Evolutionary conservation across 495 filamentous ascomycete species (phyloP).

Genomic region (Talaromyces ruber): DNA sequence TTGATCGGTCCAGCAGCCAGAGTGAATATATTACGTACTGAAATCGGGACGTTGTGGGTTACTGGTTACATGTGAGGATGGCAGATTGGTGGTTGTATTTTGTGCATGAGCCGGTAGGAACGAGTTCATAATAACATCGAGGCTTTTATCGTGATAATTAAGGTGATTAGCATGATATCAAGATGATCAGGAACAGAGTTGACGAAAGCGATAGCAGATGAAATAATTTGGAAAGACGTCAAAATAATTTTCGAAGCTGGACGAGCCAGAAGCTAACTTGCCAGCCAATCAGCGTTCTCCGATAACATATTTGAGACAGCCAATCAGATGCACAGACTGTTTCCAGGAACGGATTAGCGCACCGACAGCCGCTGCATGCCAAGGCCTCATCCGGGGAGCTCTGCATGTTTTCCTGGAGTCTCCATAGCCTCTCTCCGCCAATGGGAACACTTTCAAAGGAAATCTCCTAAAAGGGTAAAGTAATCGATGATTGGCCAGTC

Average conservation of each 20-base stretch:
- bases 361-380: neutral
- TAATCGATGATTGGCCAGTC: neutral
- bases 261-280: neutral
- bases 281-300: slow-evolving; percentile 15
- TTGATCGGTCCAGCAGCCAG: neutral
- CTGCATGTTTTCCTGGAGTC: slow-evolving; percentile 16
- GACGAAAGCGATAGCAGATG: neutral
- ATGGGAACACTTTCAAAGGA: neutral
- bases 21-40: neutral
- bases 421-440: slow-evolving; percentile 11
- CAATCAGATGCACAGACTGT: slow-evolving; percentile 12
- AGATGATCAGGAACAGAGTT: too few relatives aligned
- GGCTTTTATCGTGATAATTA: too few relatives aligned
- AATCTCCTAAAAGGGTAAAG: neutral
- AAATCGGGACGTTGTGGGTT: neutral
- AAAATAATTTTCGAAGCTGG: neutral
- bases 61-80: neutral
- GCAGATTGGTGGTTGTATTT: neutral
- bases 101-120: neutral
- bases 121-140: too few relatives aligned
- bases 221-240: neutral
- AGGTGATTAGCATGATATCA: too few relatives aligned
- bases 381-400: slow-evolving; percentile 20
- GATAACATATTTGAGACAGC: slow-evolving; percentile 15
- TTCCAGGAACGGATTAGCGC: slow-evolving; percentile 15